Conservation (phyloP, 495 filamentous ascomycete genomes). For the Penicillium subrubescens region DNA sequence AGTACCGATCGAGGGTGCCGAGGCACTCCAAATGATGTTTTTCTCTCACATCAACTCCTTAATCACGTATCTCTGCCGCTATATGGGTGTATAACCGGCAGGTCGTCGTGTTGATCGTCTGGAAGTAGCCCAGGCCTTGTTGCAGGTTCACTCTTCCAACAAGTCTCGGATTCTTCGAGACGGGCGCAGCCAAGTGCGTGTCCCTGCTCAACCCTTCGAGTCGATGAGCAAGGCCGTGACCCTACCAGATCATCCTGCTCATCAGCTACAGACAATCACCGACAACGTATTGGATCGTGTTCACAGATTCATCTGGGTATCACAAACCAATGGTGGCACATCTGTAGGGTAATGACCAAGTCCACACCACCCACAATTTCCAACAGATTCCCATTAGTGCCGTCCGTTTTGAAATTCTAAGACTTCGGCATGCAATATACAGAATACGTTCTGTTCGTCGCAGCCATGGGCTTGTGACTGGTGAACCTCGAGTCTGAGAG, state of each 20-base stretch:
- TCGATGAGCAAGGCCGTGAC: neutral
- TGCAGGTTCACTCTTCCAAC: neutral
- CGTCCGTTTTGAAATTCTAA: neutral
- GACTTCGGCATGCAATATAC: neutral
- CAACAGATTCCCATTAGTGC: neutral
- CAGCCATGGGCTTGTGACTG: neutral
- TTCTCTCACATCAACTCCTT: neutral
- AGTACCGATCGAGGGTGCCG: neutral
- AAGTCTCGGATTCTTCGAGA: no score
- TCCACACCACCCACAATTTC: neutral
- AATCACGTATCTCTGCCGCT: neutral
- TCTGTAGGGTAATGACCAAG: neutral
- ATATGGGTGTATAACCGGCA: neutral
- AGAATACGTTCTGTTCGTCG: neutral
- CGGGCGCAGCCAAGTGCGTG: neutral
- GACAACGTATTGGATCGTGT: conserved; percentile 2
- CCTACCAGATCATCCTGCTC: neutral
- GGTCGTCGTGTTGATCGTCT: neutral
- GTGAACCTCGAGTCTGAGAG: neutral
- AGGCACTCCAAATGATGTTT: neutral
- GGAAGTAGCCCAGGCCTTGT: neutral
- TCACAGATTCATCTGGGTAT: neutral
- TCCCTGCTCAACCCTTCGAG: neutral
- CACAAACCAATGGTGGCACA: neutral
- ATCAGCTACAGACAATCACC: neutral